Percentiles rank a stretch among this genome's conserved stretches.
Evolutionary conservation across 768 basidiomycete genomes (phyloP).

Genomic region (Tulasnella sp.): DNA sequence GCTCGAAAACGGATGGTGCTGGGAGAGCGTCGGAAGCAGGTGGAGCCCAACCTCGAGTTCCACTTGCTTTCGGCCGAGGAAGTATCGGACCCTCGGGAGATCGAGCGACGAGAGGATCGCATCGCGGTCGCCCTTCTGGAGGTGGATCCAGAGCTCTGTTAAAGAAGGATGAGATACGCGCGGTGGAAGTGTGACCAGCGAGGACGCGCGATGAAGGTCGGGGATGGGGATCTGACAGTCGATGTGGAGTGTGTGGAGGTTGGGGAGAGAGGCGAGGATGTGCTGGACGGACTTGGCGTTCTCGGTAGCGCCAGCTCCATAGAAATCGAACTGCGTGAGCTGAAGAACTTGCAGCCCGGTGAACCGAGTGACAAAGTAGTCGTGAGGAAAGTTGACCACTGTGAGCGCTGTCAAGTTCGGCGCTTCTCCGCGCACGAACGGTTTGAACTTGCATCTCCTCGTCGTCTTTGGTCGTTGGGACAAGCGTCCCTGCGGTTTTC

Average conservation of each 20-base stretch:
- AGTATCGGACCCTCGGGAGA: neutral
- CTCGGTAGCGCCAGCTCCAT: slow-evolving; percentile 45
- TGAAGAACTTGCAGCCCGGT: neutral
- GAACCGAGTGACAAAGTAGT: neutral
- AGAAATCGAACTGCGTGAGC: neutral
- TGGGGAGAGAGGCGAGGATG: slow-evolving; percentile 47
- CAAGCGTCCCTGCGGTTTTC: slow-evolving; percentile 47
- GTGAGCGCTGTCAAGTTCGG: neutral
- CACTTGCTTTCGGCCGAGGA: no score
- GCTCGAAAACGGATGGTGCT: no score
- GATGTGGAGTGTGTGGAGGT: slow-evolving; percentile 39
- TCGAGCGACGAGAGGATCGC: no score
- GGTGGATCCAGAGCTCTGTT: neutral
- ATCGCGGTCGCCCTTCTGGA: no score
- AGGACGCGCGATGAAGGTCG: no score
- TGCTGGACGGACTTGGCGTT: slow-evolving; percentile 77
- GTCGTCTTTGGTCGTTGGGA: neutral
- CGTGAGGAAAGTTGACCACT: neutral
- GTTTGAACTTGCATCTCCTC: neutral
- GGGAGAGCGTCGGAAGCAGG: no score
- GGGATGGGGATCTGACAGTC: slow-evolving; percentile 29
- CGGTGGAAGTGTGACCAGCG: neutral
- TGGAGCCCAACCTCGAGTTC: no score
- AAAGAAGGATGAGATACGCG: neutral
- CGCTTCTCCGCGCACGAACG: neutral